phyloP scores from a whole-genome alignment of 2,329 filamentous ascomycete species.

The Xylariaceae sp. region DNA sequence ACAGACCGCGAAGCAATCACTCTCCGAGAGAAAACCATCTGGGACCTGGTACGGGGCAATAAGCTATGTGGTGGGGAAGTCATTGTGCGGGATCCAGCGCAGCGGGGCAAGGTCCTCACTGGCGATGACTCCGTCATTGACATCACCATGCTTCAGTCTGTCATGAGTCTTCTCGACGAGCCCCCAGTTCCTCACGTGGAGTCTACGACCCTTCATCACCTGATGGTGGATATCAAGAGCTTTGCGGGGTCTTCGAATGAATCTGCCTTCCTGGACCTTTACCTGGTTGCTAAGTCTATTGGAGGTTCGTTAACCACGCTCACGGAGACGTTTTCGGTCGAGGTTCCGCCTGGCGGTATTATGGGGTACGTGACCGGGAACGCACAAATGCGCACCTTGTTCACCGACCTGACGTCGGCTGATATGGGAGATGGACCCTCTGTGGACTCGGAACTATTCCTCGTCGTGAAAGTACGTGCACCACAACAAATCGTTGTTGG shows the following conservation, averaged over 20 bases:
- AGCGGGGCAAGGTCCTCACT: constrained; percentile 79
- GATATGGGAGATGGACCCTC: constrained; percentile 62
- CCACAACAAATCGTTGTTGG: constrained; percentile 44
- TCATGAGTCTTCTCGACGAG: constrained; percentile 89
- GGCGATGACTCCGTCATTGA: constrained; percentile 91
- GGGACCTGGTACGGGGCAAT: constrained; percentile 91
- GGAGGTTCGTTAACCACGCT: constrained; percentile 60
- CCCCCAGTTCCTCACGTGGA: constrained; percentile 65
- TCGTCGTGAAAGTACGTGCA: constrained; percentile 75
- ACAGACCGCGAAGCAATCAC: constrained; percentile 77
- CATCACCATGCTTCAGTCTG: constrained; percentile 82
- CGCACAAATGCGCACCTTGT: constrained; percentile 74
- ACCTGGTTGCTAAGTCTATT: constrained; percentile 67
- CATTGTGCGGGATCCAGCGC: constrained; percentile 83
- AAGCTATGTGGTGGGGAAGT: constrained; percentile 91
- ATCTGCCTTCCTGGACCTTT: constrained; percentile 68
- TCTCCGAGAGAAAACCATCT: constrained; percentile 84
- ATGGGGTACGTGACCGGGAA: constrained; percentile 60
- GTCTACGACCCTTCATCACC: constrained; percentile 68
- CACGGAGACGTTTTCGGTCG: constrained; percentile 77
- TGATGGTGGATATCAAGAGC: constrained; percentile 77
- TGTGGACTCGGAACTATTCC: constrained; percentile 67
- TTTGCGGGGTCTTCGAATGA: constrained; percentile 74
- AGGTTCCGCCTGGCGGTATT: constrained; percentile 68
- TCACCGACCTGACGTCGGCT: constrained; percentile 74